phyloP scores from a whole-genome alignment of 306 rosid genomes.

The Lupinus albus region DNA sequence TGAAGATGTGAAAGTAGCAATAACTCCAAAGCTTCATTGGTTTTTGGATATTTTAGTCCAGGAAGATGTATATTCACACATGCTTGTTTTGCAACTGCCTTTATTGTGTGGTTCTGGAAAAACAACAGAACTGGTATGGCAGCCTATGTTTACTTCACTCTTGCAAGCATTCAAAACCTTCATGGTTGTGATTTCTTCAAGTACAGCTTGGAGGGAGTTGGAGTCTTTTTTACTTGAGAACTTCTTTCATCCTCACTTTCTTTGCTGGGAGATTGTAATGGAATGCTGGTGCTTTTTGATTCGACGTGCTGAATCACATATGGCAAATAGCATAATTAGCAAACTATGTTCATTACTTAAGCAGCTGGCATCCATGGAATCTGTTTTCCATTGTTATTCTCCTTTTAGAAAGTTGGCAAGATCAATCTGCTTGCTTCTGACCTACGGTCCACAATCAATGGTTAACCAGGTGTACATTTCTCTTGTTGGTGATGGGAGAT shows the following conservation, averaged over 20 bases:
- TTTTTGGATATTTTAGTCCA: constrained; percentile 63
- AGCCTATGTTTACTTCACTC: constrained; percentile 63
- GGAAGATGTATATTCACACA: constrained; percentile 68
- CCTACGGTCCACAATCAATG: constrained; percentile 58
- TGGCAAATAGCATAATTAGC: constrained; percentile 54
- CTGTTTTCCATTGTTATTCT: constrained; percentile 61
- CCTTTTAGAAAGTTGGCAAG: constrained; percentile 79
- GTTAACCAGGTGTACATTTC: constrained; percentile 59
- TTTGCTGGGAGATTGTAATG: constrained; percentile 84
- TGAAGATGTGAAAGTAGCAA: constrained; percentile 55
- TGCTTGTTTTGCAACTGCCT: constrained; percentile 74
- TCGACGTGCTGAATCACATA: constrained; percentile 64
- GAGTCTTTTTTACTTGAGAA: constrained; percentile 79
- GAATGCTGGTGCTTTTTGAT: constrained; percentile 90
- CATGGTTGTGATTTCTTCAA: constrained; percentile 71
- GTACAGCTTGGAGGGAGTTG: constrained; percentile 62
- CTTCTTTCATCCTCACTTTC: constrained; percentile 89
- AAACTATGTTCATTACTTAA: constrained; percentile 67
- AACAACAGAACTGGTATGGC: constrained; percentile 59
- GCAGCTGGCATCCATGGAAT: constrained; percentile 63
- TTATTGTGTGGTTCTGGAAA: constrained; percentile 57
- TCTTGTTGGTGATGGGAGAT: constrained; percentile 57
- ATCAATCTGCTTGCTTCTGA: constrained; percentile 65
- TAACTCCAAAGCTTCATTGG: constrained; percentile 67
- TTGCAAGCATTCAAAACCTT: constrained; percentile 76